A percentile compares a stretch with the other conserved stretches of the same genome.
These are phyloP conservation scores for Yamadazyma friedrichii DNA, from an alignment of 1,139 yeast species.

Conservation along the genomic window DNA sequence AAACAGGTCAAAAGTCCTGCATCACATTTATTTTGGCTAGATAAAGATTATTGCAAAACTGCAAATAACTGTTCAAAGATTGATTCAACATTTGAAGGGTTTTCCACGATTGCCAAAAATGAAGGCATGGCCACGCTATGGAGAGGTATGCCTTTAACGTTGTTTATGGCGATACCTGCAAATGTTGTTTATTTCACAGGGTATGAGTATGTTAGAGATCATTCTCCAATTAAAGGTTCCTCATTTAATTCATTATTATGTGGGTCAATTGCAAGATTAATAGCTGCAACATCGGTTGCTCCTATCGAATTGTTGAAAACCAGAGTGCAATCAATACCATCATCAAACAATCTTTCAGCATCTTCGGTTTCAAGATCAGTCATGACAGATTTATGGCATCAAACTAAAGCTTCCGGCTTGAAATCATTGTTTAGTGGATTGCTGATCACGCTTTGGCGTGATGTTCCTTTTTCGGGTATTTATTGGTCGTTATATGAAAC, in stretches of 20 bases:
- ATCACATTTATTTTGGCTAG: conserved; percentile 38
- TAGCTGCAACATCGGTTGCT: conserved; percentile 83
- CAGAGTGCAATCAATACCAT: conserved; percentile 80
- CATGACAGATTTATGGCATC: conserved; percentile 53
- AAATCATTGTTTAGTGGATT: conserved; percentile 78
- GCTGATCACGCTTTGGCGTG: conserved; percentile 89
- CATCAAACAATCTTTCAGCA: conserved; percentile 24
- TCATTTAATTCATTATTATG: conserved; percentile 75
- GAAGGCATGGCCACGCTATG: conserved; percentile 83
- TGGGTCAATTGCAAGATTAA: conserved; percentile 79
- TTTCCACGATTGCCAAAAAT: conserved; percentile 56
- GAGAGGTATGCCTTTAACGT: conserved; percentile 83
- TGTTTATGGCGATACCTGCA: conserved; percentile 89
- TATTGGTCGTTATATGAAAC: conserved; percentile 88
- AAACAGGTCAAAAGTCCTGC: not conserved
- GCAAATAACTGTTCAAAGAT: conserved; percentile 34
- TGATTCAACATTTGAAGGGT: conserved; percentile 71
- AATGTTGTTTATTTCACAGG: conserved; percentile 94
- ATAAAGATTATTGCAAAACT: conserved; percentile 35
- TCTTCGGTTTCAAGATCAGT: conserved; percentile 47
- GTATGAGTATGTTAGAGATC: conserved; percentile 80
- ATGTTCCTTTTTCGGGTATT: conserved; percentile 93
- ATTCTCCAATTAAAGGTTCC: conserved; percentile 55
- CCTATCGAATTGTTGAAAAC: conserved; percentile 90
- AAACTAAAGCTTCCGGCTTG: conserved; percentile 58